These are phyloP conservation scores for Naganishia randhawae DNA, from an alignment of 768 basidiomycete species.

Conservation along the genomic window DNA sequence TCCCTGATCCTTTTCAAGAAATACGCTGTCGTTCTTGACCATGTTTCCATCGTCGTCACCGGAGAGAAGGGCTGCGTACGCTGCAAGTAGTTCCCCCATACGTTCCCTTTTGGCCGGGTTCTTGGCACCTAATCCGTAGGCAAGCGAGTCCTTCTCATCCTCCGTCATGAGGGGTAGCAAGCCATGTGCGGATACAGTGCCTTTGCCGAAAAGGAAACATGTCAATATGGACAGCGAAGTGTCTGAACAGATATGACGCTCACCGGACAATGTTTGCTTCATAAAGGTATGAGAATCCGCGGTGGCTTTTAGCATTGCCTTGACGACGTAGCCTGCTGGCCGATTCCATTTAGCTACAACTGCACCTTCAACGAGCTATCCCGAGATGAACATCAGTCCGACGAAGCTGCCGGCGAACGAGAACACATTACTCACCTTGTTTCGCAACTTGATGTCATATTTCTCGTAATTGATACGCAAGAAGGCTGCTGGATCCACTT, in stretches of 20 bases:
- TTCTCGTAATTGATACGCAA: slow-evolving; percentile 86
- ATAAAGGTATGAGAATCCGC: slow-evolving; percentile 31
- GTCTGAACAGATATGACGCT: neutral
- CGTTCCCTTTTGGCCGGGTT: slow-evolving; percentile 59
- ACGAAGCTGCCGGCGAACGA: neutral
- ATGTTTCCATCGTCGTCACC: slow-evolving; percentile 73
- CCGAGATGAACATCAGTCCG: neutral
- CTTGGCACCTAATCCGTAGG: slow-evolving; percentile 51
- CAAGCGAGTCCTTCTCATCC: slow-evolving; percentile 61
- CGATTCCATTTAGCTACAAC: slow-evolving; percentile 76
- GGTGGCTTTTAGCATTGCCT: slow-evolving; percentile 66
- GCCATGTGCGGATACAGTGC: slow-evolving; percentile 59
- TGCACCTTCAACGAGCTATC: slow-evolving; percentile 71
- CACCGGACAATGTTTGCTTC: slow-evolving; percentile 29
- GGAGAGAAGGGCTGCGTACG: slow-evolving; percentile 75
- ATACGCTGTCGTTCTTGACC: slow-evolving; percentile 66
- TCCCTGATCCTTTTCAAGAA: slow-evolving; percentile 57
- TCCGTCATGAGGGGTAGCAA: slow-evolving; percentile 59
- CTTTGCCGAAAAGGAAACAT: neutral
- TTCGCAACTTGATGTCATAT: slow-evolving; percentile 81
- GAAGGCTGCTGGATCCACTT: slow-evolving; percentile 59
- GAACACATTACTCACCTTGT: slow-evolving; percentile 59
- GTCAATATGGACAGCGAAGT: neutral
- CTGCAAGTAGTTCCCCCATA: slow-evolving; percentile 63
- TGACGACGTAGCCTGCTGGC: slow-evolving; percentile 66